Evolutionary conservation across 164 flowering plant species (phyloP), one percentile per base, ranked within the genome.

Genomic region (Dillenia turbinata): DNA sequence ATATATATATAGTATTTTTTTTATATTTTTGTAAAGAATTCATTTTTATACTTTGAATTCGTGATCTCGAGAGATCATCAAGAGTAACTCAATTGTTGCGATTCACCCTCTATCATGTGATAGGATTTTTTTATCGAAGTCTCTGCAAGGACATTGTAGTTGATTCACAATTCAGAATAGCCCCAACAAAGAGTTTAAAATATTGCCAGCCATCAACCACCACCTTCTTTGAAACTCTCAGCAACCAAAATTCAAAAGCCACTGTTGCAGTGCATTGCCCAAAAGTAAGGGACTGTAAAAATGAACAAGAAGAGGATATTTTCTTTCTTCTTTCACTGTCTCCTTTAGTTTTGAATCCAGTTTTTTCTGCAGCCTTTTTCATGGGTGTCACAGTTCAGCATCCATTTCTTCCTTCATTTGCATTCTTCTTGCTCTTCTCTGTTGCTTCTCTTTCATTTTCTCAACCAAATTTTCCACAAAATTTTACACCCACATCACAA

Each of bases 401-500:
- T 51, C 56, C 71, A 61, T 40, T 57, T 14, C 45, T 68, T 56
- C 68, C 67, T 9, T 17, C 16, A 64, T 15, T 78, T 11, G 43
- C 66, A 43, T 44, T 75, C 44, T 46, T 74, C 26, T 55, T 66
- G 12, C 56, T 68, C 53, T 22, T 52, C 40, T 69, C 50, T 24
- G 45, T 60, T 40, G 15, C 72, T 50, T 71, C 63, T 22, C 65
- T 71, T 54, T 71, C 64, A 49, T 69, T 55, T 60, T 75, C 59
- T 55, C 80, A 77, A 66, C 50, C 67, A 3, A 58, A 16, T 68
- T 57, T 68, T 56, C 77, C 82, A 44, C 93, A 75, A 45, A 92
- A 89, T 62, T 70, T 89, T 26, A 84, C 52, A 8, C 53, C 59
- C 12, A 16, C 50, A 17, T 13, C 59, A 8, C 45, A 62, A 1